Evolutionary conservation across 108 stramenopile genomes (phyloP).

Genomic region (Mayamaea pseudoterrestris): DNA sequence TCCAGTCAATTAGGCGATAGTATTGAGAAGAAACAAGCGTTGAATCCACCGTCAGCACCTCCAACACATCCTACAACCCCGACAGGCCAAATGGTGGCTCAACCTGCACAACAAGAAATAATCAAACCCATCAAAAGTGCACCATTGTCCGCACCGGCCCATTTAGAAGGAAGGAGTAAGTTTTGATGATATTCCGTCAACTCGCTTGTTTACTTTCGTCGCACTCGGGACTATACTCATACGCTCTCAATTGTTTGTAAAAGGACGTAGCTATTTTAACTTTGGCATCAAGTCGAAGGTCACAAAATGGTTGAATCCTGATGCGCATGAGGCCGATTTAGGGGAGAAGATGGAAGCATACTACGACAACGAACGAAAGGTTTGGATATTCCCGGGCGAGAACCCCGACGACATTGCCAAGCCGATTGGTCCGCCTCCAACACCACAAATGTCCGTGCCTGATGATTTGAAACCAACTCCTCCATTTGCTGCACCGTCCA

Average conservation of each 20-base stretch:
- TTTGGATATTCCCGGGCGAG: constrained; percentile 77
- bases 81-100: not conserved
- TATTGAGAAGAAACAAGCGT: too few relatives aligned
- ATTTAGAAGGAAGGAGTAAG: not conserved
- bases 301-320: constrained; percentile 61
- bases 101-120: not conserved
- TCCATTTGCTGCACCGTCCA: constrained; percentile 13
- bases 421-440: constrained; percentile 76
- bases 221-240: not conserved
- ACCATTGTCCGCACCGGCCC: constrained; percentile 5
- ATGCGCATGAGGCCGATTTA: constrained; percentile 52
- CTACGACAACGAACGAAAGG: constrained; percentile 42
- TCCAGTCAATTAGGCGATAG: too few relatives aligned
- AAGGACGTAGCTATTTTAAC: constrained; percentile 1
- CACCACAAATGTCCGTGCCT: constrained; percentile 13
- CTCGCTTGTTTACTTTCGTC: not conserved
- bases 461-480: constrained; percentile 9
- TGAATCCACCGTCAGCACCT: not conserved
- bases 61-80: not conserved
- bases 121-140: constrained; percentile 1
- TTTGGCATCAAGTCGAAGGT: constrained; percentile 30
- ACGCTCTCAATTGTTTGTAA: not conserved
- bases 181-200: not conserved
- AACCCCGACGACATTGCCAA: constrained; percentile 53
- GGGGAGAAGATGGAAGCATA: constrained; percentile 73